Evolutionary conservation across 1,284 basidiomycete genomes (phyloP).

Genomic region (Thelephora terrestris): DNA sequence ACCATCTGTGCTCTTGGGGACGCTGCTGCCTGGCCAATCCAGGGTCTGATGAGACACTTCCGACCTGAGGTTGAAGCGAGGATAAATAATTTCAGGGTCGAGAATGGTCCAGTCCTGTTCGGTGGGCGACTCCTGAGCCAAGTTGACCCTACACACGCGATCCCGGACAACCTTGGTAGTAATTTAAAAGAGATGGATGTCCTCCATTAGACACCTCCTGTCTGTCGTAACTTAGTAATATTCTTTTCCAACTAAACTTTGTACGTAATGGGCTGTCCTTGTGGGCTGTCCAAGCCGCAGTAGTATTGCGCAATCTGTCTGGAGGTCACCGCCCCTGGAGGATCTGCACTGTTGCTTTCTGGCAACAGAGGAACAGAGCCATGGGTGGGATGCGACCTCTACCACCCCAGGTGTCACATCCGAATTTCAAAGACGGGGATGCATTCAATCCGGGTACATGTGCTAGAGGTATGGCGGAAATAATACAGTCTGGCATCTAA

Average conservation of each 20-base stretch:
- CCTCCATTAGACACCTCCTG: neutral
- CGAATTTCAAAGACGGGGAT: no score
- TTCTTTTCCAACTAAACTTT: neutral
- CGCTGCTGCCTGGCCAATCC: slow-evolving; percentile 97
- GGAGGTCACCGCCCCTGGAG: no score
- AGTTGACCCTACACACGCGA: slow-evolving; percentile 61
- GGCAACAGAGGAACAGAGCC: no score
- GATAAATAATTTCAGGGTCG: slow-evolving; percentile 69
- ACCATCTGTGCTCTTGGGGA: slow-evolving; percentile 97
- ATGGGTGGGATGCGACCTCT: no score
- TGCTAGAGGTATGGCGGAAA: no score
- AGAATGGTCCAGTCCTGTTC: slow-evolving; percentile 81
- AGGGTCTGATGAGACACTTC: slow-evolving; percentile 95
- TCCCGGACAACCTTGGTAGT: slow-evolving; percentile 75
- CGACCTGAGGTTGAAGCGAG: slow-evolving; percentile 87
- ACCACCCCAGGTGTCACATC: no score
- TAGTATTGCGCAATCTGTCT: no score
- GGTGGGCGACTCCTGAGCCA: slow-evolving; percentile 76
- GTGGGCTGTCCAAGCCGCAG: no score
- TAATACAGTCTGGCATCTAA: neutral
- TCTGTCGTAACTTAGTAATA: neutral
- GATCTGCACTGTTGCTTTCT: no score
- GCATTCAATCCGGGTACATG: no score
- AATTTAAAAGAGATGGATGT: slow-evolving; percentile 26
- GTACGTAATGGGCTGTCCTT: no score